Percentiles rank a stretch among this genome's conserved stretches.
These are phyloP conservation scores for Cardamine occulta DNA, from an alignment of 345 rosid genomes.

Conservation along the genomic window DNA sequence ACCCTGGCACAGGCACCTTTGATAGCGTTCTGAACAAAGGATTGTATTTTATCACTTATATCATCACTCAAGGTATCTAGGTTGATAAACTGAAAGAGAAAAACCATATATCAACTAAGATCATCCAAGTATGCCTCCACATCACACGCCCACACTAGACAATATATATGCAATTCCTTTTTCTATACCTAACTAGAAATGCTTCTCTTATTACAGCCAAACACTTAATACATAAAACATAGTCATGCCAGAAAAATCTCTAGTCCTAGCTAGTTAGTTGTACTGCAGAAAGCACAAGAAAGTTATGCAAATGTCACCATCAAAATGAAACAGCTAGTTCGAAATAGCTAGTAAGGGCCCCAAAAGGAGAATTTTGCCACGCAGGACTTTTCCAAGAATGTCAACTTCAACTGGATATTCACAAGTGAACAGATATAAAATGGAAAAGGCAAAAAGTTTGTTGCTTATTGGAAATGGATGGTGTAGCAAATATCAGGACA, in stretches of 20 bases:
- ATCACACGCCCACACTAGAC: slow-evolving; percentile 16
- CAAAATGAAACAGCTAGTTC: slow-evolving; percentile 1
- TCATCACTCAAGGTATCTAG: slow-evolving; percentile 51
- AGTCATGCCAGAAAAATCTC: slow-evolving; percentile 19
- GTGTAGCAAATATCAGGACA: slow-evolving; percentile 24
- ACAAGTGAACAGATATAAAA: slow-evolving; percentile 18
- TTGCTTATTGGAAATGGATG: slow-evolving; percentile 9
- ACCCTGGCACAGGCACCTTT: slow-evolving; percentile 80
- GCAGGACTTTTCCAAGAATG: neutral
- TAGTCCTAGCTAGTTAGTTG: slow-evolving; percentile 16
- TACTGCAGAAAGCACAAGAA: neutral
- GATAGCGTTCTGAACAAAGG: slow-evolving; percentile 64
- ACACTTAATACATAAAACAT: slow-evolving; percentile 5
- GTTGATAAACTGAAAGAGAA: slow-evolving; percentile 55
- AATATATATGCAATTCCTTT: slow-evolving; percentile 15
- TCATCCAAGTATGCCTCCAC: slow-evolving; percentile 22
- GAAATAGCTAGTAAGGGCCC: neutral
- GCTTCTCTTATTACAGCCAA: slow-evolving; percentile 12
- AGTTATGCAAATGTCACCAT: neutral
- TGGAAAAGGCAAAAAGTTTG: slow-evolving; percentile 14
- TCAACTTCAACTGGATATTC: slow-evolving; percentile 11
- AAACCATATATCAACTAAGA: slow-evolving; percentile 28
- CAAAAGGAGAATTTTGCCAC: slow-evolving; percentile 15
- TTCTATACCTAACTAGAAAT: slow-evolving; percentile 23
- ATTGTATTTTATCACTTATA: slow-evolving; percentile 57